These are phyloP conservation scores for Penicillium robsamsonii DNA, from an alignment of 495 filamentous ascomycete species.

Conservation along the genomic window DNA sequence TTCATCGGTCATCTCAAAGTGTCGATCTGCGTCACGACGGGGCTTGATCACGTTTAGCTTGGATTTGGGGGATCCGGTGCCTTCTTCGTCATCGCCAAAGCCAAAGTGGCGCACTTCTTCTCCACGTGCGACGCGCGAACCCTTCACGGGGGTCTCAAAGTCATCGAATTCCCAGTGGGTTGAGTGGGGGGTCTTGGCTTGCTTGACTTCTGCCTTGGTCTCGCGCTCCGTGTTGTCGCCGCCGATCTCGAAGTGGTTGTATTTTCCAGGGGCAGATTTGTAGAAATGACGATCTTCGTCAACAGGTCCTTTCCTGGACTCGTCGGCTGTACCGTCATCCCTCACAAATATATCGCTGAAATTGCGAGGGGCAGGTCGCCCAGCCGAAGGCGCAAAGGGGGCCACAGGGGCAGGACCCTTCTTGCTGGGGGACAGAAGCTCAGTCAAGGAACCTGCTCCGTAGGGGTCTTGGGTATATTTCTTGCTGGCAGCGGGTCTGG, in stretches of 20 bases:
- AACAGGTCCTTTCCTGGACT: slow-evolving; percentile 37
- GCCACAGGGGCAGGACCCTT: slow-evolving; percentile 24
- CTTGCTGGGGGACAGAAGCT: slow-evolving; percentile 28
- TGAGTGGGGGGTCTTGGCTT: slow-evolving; percentile 53
- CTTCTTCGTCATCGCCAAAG: slow-evolving; percentile 64
- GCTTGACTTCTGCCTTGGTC: slow-evolving; percentile 36
- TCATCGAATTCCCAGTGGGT: slow-evolving; percentile 83
- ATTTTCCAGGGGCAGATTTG: slow-evolving; percentile 70
- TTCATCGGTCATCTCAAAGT: slow-evolving; percentile 70
- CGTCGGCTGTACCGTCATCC: slow-evolving; percentile 41
- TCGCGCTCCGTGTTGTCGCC: slow-evolving; percentile 50
- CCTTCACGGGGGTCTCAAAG: slow-evolving; percentile 77
- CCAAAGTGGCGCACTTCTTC: slow-evolving; percentile 68
- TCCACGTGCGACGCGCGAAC: slow-evolving; percentile 47
- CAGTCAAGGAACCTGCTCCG: slow-evolving; percentile 24
- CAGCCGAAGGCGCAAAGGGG: slow-evolving; percentile 47
- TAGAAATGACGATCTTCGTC: slow-evolving; percentile 42
- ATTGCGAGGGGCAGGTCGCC: slow-evolving; percentile 61
- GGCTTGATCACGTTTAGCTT: slow-evolving; percentile 58
- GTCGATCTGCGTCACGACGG: slow-evolving; percentile 73
- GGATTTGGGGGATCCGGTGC: slow-evolving; percentile 48
- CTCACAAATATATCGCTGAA: slow-evolving; percentile 63
- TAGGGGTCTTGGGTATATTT: slow-evolving; percentile 27
- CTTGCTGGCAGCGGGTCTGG: slow-evolving; percentile 18
- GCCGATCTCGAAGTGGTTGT: slow-evolving; percentile 82